phyloP scores from a whole-genome alignment of 768 basidiomycete species.

The Cantharellus anzutake region DNA sequence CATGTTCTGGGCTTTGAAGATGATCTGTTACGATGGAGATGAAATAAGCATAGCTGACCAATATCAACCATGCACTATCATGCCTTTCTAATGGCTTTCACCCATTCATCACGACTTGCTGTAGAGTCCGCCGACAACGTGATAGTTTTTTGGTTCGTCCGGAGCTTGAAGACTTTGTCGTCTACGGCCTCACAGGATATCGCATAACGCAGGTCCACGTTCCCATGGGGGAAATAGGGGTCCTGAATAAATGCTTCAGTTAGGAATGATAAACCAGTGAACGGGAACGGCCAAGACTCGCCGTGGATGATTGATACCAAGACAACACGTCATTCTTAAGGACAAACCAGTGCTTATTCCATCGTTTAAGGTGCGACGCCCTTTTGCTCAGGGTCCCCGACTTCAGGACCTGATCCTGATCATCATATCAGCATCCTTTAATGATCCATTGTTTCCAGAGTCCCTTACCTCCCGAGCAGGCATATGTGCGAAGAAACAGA shows the following conservation, averaged over 20 bases:
- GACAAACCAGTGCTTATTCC: slow-evolving; percentile 92
- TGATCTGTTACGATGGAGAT: slow-evolving; percentile 24
- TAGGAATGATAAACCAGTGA: background rate
- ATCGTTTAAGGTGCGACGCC: slow-evolving; percentile 72
- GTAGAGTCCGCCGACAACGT: slow-evolving; percentile 57
- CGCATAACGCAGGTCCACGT: slow-evolving; percentile 86
- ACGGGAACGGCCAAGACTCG: slow-evolving; percentile 19
- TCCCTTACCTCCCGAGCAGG: slow-evolving; percentile 59
- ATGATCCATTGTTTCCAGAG: background rate
- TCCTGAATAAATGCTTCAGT: slow-evolving; percentile 32
- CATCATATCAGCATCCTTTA: slow-evolving; percentile 1
- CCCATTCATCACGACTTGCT: slow-evolving; percentile 83
- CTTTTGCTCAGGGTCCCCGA: slow-evolving; percentile 82
- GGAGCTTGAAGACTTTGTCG: slow-evolving; percentile 50
- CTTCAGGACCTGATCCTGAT: slow-evolving; percentile 78
- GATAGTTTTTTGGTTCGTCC: slow-evolving; percentile 65
- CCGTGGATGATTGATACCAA: slow-evolving; percentile 91
- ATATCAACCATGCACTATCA: background rate
- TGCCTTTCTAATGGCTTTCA: slow-evolving; percentile 72
- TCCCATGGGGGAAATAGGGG: slow-evolving; percentile 94
- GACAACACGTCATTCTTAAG: slow-evolving; percentile 90
- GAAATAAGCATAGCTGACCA: background rate
- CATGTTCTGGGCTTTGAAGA: slow-evolving; percentile 91
- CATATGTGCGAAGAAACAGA: slow-evolving; percentile 96
- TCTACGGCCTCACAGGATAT: slow-evolving; percentile 57